Evolutionary conservation across 495 filamentous ascomycete species (phyloP).

Genomic region (Xylaria acuta): DNA sequence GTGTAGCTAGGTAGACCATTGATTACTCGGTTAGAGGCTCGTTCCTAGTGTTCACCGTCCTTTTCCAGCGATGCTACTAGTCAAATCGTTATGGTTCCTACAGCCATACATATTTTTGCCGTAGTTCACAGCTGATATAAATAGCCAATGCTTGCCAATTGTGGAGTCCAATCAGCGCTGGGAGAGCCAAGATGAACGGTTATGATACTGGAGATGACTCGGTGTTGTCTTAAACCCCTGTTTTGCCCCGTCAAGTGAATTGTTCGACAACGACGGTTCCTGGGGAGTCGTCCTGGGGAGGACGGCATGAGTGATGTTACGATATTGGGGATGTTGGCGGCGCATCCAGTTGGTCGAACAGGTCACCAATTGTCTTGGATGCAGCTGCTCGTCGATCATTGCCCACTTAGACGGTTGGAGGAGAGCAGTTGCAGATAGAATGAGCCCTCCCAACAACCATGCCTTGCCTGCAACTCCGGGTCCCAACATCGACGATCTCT

Average conservation of each 20-base stretch:
- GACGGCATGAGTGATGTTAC: conserved; percentile 5
- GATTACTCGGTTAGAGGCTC: background rate
- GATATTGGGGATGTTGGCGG: background rate
- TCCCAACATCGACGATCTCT: conserved; percentile 18
- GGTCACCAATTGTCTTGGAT: background rate
- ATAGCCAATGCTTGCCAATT: background rate
- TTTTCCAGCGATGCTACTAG: background rate
- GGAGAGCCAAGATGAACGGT: background rate
- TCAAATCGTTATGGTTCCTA: background rate
- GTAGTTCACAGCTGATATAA: background rate
- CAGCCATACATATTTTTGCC: background rate
- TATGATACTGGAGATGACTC: background rate
- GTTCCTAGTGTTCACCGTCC: background rate
- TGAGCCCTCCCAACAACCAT: conserved; percentile 9
- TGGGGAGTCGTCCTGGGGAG: background rate
- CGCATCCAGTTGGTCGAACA: conserved; percentile 6
- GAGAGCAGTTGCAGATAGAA: conserved; percentile 11
- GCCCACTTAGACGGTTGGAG: conserved; percentile 14
- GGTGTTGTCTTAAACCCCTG: background rate
- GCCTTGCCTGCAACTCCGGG: conserved; percentile 7
- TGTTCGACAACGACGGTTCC: background rate
- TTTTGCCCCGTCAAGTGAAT: background rate
- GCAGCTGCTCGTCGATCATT: conserved; percentile 20
- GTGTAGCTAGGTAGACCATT: background rate
- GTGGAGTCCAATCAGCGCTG: background rate